Conservation (phyloP, 2,329 filamentous ascomycete species). For the Colletotrichum filicis region DNA sequence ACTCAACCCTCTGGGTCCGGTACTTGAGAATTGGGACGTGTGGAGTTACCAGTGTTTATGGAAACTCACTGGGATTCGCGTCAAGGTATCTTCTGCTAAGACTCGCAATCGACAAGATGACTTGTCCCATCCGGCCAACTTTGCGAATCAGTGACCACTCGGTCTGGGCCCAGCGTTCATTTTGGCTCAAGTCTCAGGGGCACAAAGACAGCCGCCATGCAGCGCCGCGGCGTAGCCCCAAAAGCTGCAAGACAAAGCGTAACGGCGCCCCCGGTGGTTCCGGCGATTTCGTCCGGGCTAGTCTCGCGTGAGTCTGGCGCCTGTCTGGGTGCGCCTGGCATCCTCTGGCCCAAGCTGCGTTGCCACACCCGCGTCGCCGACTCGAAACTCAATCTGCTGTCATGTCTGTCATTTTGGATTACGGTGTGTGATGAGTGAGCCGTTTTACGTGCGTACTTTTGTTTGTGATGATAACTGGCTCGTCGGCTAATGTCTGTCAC, state of each 20-base stretch:
- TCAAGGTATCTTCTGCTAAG: background rate
- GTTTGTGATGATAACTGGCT: background rate
- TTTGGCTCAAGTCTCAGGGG: background rate
- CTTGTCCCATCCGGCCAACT: background rate
- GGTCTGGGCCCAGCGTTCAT: constrained; percentile 15
- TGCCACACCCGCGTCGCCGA: constrained; percentile 8
- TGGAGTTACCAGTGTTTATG: background rate
- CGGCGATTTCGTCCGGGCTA: background rate
- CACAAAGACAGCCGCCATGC: constrained; percentile 12
- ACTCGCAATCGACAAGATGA: background rate
- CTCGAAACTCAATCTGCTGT: background rate
- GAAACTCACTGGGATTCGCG: background rate
- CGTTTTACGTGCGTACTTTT: constrained; percentile 5
- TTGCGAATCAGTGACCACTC: background rate
- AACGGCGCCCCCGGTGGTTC: constrained; percentile 22
- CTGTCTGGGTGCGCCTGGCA: background rate
- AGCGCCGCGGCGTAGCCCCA: constrained; percentile 1
- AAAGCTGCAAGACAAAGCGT: constrained; percentile 11
- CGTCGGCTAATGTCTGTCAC: constrained; percentile 1
- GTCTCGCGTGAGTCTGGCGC: background rate
- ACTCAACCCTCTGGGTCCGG: background rate
- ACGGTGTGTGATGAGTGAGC: background rate
- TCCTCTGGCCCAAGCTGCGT: background rate
- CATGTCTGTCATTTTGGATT: background rate
- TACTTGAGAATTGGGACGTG: background rate